Evolutionary conservation across 441 rosid species (phyloP).

Genomic region (Arabidopsis lyrata): DNA sequence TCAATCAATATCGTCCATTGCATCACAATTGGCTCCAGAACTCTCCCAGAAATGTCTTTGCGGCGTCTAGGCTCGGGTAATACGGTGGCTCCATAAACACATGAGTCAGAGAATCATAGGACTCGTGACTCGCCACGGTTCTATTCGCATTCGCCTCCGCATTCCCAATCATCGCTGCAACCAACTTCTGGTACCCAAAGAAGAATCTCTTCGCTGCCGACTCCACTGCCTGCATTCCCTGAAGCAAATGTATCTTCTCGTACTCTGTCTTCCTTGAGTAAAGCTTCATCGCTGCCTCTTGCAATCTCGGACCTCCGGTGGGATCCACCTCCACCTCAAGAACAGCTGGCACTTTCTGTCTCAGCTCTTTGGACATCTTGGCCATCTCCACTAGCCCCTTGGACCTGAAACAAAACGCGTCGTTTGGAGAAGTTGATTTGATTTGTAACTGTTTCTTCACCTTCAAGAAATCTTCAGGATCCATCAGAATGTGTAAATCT

Average conservation of each 20-base stretch:
- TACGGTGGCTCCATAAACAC: constrained; percentile 81
- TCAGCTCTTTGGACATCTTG: constrained; percentile 62
- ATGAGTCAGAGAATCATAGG: constrained; percentile 69
- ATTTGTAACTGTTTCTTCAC: constrained; percentile 66
- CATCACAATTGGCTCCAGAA: constrained; percentile 48
- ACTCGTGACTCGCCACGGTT: constrained; percentile 53
- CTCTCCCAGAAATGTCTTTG: constrained; percentile 84
- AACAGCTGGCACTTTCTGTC: constrained; percentile 76
- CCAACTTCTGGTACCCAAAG: constrained; percentile 66
- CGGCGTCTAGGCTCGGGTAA: constrained; percentile 91
- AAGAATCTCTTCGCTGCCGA: constrained; percentile 75
- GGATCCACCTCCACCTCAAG: constrained; percentile 86
- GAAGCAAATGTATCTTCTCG: constrained; percentile 68
- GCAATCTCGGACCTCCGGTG: constrained; percentile 86
- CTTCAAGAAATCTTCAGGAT: constrained; percentile 78
- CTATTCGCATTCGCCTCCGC: constrained; percentile 59
- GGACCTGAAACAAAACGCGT: constrained; percentile 78
- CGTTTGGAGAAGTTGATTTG: constrained; percentile 51
- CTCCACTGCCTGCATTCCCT: constrained; percentile 78
- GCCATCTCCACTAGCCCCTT: constrained; percentile 64
- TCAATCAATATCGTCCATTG: constrained; percentile 34
- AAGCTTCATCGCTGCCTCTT: constrained; percentile 84
- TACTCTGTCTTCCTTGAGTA: constrained; percentile 60
- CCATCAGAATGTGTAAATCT: constrained; percentile 75
- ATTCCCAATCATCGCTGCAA: constrained; percentile 79